These are phyloP conservation scores for Cladosporium sp. DNA, from an alignment of 2,329 filamentous ascomycete species.

Conservation along the genomic window DNA sequence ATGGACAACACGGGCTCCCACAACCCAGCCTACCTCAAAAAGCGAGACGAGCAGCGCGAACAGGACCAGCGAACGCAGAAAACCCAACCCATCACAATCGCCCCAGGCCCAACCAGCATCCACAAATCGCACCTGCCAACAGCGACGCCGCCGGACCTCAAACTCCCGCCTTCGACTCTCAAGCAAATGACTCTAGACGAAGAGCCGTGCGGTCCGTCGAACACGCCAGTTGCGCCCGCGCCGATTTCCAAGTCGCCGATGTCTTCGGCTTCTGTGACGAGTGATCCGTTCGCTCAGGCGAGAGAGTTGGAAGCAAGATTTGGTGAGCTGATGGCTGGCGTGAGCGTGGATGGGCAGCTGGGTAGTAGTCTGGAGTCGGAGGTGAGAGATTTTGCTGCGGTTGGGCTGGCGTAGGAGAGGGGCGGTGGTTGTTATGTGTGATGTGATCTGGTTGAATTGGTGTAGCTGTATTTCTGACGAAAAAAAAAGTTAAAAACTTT, in stretches of 20 bases:
- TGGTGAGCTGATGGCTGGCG: not conserved
- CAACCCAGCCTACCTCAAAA: conserved; percentile 2
- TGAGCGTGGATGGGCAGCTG: not conserved
- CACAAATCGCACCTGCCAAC: not conserved
- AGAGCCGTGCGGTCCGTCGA: conserved; percentile 19
- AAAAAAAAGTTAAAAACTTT: too few relatives aligned
- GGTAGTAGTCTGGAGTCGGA: not conserved
- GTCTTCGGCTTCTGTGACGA: not conserved
- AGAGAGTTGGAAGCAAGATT: conserved; percentile 2
- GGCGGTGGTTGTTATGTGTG: too few relatives aligned
- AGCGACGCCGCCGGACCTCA: not conserved
- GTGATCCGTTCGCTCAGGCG: not conserved
- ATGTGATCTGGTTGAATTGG: too few relatives aligned
- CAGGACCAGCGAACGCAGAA: not conserved
- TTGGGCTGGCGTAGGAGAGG: not conserved
- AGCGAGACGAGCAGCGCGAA: not conserved
- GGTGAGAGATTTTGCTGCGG: not conserved
- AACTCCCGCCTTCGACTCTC: conserved; percentile 4
- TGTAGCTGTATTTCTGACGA: too few relatives aligned
- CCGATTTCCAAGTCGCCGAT: not conserved
- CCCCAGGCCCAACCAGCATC: not conserved
- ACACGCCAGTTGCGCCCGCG: conserved; percentile 13
- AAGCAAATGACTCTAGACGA: conserved; percentile 19
- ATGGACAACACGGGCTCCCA: conserved; percentile 13
- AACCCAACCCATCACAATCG: not conserved